Evolutionary conservation across 2,329 filamentous ascomycete genomes (phyloP).

Genomic region (Nakataea oryzae): DNA sequence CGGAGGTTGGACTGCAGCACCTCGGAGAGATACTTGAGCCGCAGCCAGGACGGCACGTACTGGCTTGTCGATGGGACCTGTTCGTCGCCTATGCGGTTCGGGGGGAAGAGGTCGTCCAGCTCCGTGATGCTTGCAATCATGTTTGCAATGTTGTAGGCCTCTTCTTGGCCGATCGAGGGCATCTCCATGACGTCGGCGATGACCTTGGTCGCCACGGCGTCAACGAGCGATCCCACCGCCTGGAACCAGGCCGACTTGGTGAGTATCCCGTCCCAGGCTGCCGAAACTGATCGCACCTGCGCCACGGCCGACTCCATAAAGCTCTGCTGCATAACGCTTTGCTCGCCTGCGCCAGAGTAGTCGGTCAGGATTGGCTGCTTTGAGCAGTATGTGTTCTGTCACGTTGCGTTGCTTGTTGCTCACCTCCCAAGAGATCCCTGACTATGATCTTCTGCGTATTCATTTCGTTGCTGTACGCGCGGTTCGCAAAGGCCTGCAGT

Average conservation of each 20-base stretch:
- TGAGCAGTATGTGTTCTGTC: not conserved
- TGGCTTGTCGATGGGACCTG: conserved; percentile 46
- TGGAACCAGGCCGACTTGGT: conserved; percentile 52
- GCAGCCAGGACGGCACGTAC: conserved; percentile 51
- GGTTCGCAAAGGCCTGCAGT: conserved; percentile 48
- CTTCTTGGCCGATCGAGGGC: conserved; percentile 49
- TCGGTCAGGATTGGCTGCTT: not conserved
- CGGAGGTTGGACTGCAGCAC: conserved; percentile 56
- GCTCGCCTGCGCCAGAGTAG: conserved; percentile 26
- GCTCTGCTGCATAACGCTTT: conserved; percentile 47
- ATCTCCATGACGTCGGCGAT: conserved; percentile 53
- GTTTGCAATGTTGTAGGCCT: conserved; percentile 50
- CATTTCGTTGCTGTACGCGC: conserved; percentile 52
- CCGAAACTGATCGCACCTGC: conserved; percentile 42
- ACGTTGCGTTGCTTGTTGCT: conserved; percentile 3
- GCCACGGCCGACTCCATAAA: conserved; percentile 41
- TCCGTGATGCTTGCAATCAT: conserved; percentile 46
- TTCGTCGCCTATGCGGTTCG: conserved; percentile 22
- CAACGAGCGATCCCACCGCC: conserved; percentile 48
- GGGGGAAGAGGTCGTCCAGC: conserved; percentile 50
- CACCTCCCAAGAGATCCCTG: conserved; percentile 48
- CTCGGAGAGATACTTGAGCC: conserved; percentile 53
- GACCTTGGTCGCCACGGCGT: conserved; percentile 48
- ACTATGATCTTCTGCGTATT: conserved; percentile 49
- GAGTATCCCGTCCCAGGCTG: conserved; percentile 47